Evolutionary conservation across 257 asterid species (phyloP), one percentile per base, ranked within the genome.

Genomic region (Rhazya stricta): DNA sequence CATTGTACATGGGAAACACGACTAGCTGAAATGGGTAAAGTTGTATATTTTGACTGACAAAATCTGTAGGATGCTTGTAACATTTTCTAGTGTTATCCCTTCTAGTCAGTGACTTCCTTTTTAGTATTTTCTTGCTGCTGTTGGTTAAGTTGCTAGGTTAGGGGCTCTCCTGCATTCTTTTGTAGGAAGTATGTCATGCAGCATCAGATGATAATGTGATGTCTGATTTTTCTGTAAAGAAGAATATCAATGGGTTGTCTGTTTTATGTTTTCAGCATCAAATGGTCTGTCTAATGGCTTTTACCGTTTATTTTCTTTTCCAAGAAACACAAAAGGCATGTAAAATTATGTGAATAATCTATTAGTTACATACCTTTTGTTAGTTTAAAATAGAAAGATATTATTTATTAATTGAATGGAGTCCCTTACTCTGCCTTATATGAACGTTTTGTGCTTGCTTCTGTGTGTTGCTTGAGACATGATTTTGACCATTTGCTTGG

Each of bases 1-100:
- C 56, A 61, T 67, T 75, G 79, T 83, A 77, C 67, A 81, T 77
- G 80, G 77, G 45, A 77, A 27, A 53, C 36, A 32, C 19, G 23
- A 72, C 76, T 45, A 65, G 84, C 84, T 66, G 45, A 75, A 81
- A 67, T 69, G 29, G 51, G 74, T 70, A 73, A 69, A 75, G 66
- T 68, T 79, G 73, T 69, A 61, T 43, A 67, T 75, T 69, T 66
- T 46, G 41, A n/a, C 53, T 25, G 57, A 58, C 62, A 63, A 48
- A 2, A 2, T 69, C 32, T 37, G n/a, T 77, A 37, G 76, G 56
- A 48, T 16, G 73, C 48, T 61, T 36, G 62, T 41, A 37, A 50
- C 18, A 34, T 50, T 53, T 75, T 53, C 65, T 39, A n/a, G n/a
- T 21, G 25, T 25, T 15, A 39, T 10, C 34, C 6, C 65, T n/a